Base-by-base conservation (phyloP, 495 filamentous ascomycete species). In the Hamigera avellanea region DNA sequence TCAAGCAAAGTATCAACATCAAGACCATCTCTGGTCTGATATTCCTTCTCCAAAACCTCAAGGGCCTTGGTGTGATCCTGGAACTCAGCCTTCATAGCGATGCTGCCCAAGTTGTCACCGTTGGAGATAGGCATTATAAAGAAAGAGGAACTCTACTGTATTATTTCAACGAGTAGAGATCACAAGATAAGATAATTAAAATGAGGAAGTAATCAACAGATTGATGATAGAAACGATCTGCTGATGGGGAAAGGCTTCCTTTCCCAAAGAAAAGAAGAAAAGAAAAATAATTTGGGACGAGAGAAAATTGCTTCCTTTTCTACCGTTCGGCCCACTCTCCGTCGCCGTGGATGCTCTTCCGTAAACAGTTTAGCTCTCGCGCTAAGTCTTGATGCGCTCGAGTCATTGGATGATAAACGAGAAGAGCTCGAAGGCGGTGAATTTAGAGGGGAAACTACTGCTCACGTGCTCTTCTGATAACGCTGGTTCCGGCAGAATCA, bases 1-100 rank as follows among this genome's bases (percentile, higher is more conserved):
- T 95, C 83, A 40, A 95, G 69, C 32, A 99, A 68, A 32, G 81
- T 77, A 45, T 81, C 68, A 43, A 83, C 76, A 58, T 83, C 78
- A 42, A 99, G 75, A 41, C 91, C 91, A 76, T 96, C 91, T 44
- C 65, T 62, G 55, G 64, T 67, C 21, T 69, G 39, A 54, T 94
- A 95, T 34, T 83, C 73, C n/a, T n/a, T n/a, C 35, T 66, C 66
- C 47, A 95, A 70, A 30, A 87, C 65, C 56, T 93, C 78, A 35
- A 88, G 54, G 38, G 93, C 93, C 45, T 66, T 77, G 46, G 68
- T 66, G 52, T 68, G 66, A 58, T 83, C 75, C 45, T 50, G 54
- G 46, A 54, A 64, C 56, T 59, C 62, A 35, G 56, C 63, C 62
- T 54, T 62, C 64, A 62, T 64, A 33, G 49, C 60, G 33, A 42